Evolutionary conservation across 805 yeast species (phyloP), one percentile per base, ranked within the genome.

Genomic region (Candida silvatica): DNA sequence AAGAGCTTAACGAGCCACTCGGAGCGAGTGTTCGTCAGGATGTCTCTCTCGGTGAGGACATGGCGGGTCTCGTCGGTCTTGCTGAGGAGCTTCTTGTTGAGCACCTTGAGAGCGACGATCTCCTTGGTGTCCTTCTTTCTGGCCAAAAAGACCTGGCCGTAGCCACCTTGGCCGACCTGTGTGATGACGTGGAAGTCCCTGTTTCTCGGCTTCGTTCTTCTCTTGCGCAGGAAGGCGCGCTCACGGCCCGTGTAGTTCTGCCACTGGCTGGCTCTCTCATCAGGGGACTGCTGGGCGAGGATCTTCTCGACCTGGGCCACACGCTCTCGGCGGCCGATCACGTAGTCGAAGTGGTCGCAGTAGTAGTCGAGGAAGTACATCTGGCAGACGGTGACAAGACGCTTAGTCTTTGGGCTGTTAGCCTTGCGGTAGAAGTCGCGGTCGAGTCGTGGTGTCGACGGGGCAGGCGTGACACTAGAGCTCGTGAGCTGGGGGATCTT

Each of bases 151-250:
- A 92, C 99, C 61, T 92, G 97, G 17, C 99, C 99, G 54, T 92
- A 92, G 3, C 99, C 99, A 52, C 99, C 99, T 64, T 92, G 98
- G 11, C 99, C 99, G 22, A 92, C 97, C 63, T 92, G 98, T 1
- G 99, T 92, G 45, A 92, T 80, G 67, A 90, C 84, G 54, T 87
- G 94, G 55, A 92, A 92, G 58, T 92, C 98, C 47, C 88, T 88
- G 54, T 88, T 92, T 55, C 81, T 84, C 24, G 97, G 95, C 58
- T 86, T 85, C 39, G 86, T 68, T 54, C 99, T 74, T 52, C 97
- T 74, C 55, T 86, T 86, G 46, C 99, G 74, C 48, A 92, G 65
- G 33, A 77, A 70, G 6, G 85, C 85, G 30, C 94, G 69, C 59
- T 92, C 99, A 37, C 90, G 72, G 9, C 90, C 85, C 14, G 76